These are phyloP conservation scores for Fomitopsis palustris DNA, from an alignment of 1,284 basidiomycete species.

Conservation along the genomic window DNA sequence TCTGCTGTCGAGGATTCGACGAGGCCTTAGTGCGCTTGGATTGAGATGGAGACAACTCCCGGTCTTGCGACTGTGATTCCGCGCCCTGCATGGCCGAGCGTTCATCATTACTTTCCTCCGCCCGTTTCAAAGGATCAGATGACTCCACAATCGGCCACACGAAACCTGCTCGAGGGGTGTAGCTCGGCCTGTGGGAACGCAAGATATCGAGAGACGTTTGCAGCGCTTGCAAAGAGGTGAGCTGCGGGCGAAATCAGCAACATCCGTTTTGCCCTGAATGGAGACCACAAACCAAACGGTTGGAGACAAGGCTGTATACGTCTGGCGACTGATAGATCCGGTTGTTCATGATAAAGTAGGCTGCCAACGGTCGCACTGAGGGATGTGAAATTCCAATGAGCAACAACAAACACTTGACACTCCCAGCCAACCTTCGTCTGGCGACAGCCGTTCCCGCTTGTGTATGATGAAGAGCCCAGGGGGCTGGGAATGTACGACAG, in stretches of 20 bases:
- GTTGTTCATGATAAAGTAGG: conserved; percentile 83
- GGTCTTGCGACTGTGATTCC: conserved; percentile 12
- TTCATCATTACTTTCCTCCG: not conserved
- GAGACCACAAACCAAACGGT: conserved; percentile 59
- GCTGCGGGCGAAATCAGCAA: conserved; percentile 34
- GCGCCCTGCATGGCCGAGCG: conserved; percentile 15
- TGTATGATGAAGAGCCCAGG: conserved; percentile 84
- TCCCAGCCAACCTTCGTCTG: conserved; percentile 63
- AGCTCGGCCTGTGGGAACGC: conserved; percentile 68
- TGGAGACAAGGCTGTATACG: conserved; percentile 77
- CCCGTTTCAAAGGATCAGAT: conserved; percentile 16
- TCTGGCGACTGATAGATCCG: conserved; percentile 85
- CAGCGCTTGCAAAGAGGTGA: conserved; percentile 67
- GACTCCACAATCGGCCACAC: conserved; percentile 74
- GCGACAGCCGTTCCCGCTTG: conserved; percentile 76
- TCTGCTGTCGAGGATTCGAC: conserved; percentile 53
- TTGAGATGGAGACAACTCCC: conserved; percentile 9
- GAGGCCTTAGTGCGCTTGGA: conserved; percentile 1
- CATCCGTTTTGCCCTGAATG: not conserved
- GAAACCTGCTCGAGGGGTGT: conserved; percentile 76
- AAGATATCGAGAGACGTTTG: conserved; percentile 71
- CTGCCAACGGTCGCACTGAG: conserved; percentile 67
- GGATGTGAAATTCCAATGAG: not conserved
- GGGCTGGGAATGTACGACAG: conserved; percentile 71
- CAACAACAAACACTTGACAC: conserved; percentile 9